Evolutionary conservation across 257 asterid genomes (phyloP).

Genomic region (Striga asiatica): DNA sequence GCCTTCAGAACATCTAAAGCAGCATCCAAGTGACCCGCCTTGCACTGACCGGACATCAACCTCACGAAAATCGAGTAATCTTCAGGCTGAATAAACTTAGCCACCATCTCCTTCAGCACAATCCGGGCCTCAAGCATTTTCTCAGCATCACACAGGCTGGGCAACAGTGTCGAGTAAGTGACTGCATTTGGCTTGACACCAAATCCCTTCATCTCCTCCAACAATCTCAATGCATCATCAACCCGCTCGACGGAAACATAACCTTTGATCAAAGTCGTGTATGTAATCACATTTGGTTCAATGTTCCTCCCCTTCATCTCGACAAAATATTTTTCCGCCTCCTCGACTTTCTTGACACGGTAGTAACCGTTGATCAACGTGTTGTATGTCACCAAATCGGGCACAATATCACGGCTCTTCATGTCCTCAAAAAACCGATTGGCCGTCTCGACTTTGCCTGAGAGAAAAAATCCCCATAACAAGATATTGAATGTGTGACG

Average conservation of each 20-base stretch:
- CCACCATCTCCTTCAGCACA: conserved; percentile 73
- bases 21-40: conserved; percentile 63
- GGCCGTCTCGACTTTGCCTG: conserved; percentile 51
- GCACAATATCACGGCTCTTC: conserved; percentile 59
- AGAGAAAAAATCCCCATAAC: conserved; percentile 86
- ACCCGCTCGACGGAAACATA: conserved; percentile 49
- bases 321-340: conserved; percentile 67
- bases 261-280: conserved; percentile 79
- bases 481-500: conserved; percentile 57
- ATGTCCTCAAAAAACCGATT: conserved; percentile 77
- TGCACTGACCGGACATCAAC: conserved; percentile 60
- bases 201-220: conserved; percentile 69
- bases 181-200: conserved; percentile 67
- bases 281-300: conserved; percentile 61
- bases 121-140: conserved; percentile 62
- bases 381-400: conserved; percentile 67
- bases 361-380: conserved; percentile 69
- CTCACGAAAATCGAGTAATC: conserved; percentile 55
- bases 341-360: conserved; percentile 60
- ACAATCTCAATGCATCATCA: conserved; percentile 69
- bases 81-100: conserved; percentile 43
- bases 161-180: conserved; percentile 71
- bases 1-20: conserved; percentile 71
- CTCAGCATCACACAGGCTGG: conserved; percentile 70
- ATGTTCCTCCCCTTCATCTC: conserved; percentile 83